These are phyloP conservation scores for Cotoneaster glaucophyllus DNA, from an alignment of 306 rosid genomes.

Conservation along the genomic window DNA sequence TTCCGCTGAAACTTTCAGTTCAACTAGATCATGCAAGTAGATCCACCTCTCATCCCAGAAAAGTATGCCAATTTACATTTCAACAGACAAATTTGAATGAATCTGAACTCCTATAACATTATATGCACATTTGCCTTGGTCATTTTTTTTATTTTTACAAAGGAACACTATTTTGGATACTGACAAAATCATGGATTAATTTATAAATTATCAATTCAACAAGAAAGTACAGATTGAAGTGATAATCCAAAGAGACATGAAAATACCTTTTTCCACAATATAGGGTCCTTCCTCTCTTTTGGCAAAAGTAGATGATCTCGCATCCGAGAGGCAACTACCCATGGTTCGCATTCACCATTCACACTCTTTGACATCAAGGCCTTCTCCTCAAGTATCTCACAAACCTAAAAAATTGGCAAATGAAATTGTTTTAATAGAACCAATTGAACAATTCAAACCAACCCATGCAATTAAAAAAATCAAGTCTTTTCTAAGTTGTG, in stretches of 20 bases:
- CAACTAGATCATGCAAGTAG: constrained; percentile 3
- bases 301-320: constrained; percentile 89
- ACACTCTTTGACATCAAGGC: constrained; percentile 56
- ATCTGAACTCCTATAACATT: neutral
- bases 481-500: neutral
- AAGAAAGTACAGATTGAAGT: neutral
- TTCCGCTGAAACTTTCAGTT: neutral
- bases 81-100: neutral
- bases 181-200: neutral
- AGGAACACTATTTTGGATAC: neutral
- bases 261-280: constrained; percentile 73
- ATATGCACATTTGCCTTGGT: neutral
- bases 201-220: neutral
- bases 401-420: constrained; percentile 43
- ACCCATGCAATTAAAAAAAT: neutral
- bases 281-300: constrained; percentile 73
- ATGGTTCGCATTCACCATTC: constrained; percentile 59
- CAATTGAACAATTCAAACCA: neutral
- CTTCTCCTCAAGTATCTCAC: constrained; percentile 89
- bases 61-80: constrained; percentile 1
- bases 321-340: constrained; percentile 83
- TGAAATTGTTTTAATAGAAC: neutral
- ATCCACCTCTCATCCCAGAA: constrained; percentile 11
- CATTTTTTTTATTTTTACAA: no score
- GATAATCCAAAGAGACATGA: constrained; percentile 7